Evolutionary conservation across 2,329 filamentous ascomycete species (phyloP), one percentile per base, ranked within the genome.

Genomic region (Colletotrichum musae): DNA sequence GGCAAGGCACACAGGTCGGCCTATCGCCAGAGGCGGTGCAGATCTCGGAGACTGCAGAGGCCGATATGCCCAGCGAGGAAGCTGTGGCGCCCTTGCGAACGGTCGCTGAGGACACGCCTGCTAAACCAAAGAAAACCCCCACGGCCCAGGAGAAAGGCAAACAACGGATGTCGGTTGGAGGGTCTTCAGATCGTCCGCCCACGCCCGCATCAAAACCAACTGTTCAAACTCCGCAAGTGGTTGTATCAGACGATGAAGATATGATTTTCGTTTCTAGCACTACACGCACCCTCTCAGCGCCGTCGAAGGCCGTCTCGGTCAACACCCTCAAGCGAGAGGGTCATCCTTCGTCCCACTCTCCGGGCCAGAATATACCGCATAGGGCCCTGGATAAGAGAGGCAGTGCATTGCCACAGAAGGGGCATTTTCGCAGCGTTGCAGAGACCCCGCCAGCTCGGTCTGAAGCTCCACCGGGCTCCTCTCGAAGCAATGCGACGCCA

Each of bases 391-490:
- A 24, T 7, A 36, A 24, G 15, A 43, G 32, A 36, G 32, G 10
- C 9, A 10, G 7, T 36, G 32, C 32, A 10, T 36, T 13, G 7
- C 26, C 45, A 18, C 45, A 51, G 28, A 39, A 9, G 13, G 26
- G 32, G 15, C 47, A 18, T 18, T 15, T 39, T 21, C 47, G 28
- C n/a, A 52, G 4, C 32, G 32, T 60, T 13, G 47, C 15, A 52
- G 58, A 60, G 32, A 69, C 66, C 4, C 61, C 61, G 13, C 28
- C 54, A 15, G 47, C 54, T 6, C n/a, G 21, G n/a, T 43, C 12
- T 36, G 50, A 47, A 13, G 26, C 32, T 26, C 47, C 41, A 5
- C 36, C 24, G 52, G 24, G 21, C n/a, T 13, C 32, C 12, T 39
- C 12, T 54, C 61, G 18, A 26, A 65, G 24, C 50, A 58, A 54